These are phyloP conservation scores for Verticillium tricorpus DNA, from an alignment of 2,329 filamentous ascomycete genomes.

Conservation along the genomic window DNA sequence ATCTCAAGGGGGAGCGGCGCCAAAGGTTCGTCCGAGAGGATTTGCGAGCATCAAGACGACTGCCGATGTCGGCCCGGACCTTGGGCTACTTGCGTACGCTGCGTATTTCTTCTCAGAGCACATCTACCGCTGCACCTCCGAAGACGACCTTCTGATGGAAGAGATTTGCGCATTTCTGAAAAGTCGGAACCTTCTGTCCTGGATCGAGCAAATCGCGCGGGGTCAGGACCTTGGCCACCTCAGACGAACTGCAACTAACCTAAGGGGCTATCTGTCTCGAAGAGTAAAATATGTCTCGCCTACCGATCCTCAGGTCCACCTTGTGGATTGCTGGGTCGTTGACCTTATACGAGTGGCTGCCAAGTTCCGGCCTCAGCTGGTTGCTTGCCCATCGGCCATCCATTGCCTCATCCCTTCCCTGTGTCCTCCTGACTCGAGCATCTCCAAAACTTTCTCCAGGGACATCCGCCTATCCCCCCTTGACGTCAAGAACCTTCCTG, in stretches of 20 bases:
- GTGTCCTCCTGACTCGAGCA: conserved; percentile 25
- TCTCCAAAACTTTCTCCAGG: conserved; percentile 17
- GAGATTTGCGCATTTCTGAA: conserved; percentile 58
- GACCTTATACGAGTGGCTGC: conserved; percentile 26
- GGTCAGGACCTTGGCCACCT: conserved; percentile 17
- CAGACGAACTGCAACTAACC: conserved; percentile 21
- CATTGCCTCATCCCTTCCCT: conserved; percentile 25
- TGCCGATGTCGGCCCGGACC: conserved; percentile 6
- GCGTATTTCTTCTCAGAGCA: conserved; percentile 19
- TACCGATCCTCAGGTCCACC: conserved; percentile 14
- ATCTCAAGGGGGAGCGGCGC: conserved; percentile 4
- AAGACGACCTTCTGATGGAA: conserved; percentile 36
- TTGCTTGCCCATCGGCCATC: conserved; percentile 25
- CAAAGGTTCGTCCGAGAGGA: conserved; percentile 2
- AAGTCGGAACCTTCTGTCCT: conserved; percentile 22
- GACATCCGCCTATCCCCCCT: conserved; percentile 6
- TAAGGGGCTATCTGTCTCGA: conserved; percentile 22
- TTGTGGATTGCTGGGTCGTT: conserved; percentile 22
- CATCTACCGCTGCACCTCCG: conserved; percentile 13
- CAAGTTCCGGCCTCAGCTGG: conserved; percentile 24
- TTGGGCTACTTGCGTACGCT: conserved; percentile 19
- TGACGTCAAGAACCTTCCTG: conserved; percentile 16
- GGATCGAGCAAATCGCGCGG: conserved; percentile 25
- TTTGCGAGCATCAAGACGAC: not conserved
- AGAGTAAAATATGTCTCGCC: conserved; percentile 17